Evolutionary conservation across 2,329 filamentous ascomycete species (phyloP).

Genomic region (Corinectria fuckeliana): DNA sequence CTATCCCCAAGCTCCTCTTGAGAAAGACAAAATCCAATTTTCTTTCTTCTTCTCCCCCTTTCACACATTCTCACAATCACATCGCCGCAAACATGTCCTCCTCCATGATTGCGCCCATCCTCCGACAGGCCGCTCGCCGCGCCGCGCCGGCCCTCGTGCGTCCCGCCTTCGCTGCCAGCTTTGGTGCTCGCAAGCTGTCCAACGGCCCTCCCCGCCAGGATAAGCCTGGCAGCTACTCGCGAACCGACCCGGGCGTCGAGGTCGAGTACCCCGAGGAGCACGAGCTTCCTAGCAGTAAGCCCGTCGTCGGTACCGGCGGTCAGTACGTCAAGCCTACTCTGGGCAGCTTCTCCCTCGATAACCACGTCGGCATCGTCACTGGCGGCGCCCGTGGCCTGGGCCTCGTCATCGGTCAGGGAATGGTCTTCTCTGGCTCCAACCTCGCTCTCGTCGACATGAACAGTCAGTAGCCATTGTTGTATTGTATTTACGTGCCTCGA

Average conservation of each 20-base stretch:
- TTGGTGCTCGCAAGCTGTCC: slow-evolving; percentile 42
- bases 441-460: slow-evolving; percentile 95
- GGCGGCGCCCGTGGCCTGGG: slow-evolving; percentile 90
- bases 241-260: slow-evolving; percentile 79
- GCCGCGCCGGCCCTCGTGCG: slow-evolving; percentile 29
- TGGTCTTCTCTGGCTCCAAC: slow-evolving; percentile 87
- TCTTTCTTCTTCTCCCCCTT: not conserved
- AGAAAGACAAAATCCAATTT: not conserved
- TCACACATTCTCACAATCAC: not conserved
- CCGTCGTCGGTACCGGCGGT: slow-evolving; percentile 78
- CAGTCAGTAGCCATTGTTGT: slow-evolving; percentile 59
- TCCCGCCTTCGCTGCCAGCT: slow-evolving; percentile 29
- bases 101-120: slow-evolving; percentile 32
- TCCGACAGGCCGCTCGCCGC: slow-evolving; percentile 41
- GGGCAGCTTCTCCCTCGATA: slow-evolving; percentile 84
- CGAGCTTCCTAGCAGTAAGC: slow-evolving; percentile 73
- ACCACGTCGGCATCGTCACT: slow-evolving; percentile 83
- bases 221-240: slow-evolving; percentile 71
- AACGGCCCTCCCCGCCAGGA: slow-evolving; percentile 44
- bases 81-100: not conserved
- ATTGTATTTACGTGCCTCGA: not conserved
- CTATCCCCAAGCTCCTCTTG: not conserved
- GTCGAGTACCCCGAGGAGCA: slow-evolving; percentile 80
- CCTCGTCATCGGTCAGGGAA: slow-evolving; percentile 89
- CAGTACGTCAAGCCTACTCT: slow-evolving; percentile 86